A percentile compares a stretch with the other conserved stretches of the same genome.
Evolutionary conservation across 495 filamentous ascomycete genomes (phyloP).

Genomic region (Schizothecium vesticola): DNA sequence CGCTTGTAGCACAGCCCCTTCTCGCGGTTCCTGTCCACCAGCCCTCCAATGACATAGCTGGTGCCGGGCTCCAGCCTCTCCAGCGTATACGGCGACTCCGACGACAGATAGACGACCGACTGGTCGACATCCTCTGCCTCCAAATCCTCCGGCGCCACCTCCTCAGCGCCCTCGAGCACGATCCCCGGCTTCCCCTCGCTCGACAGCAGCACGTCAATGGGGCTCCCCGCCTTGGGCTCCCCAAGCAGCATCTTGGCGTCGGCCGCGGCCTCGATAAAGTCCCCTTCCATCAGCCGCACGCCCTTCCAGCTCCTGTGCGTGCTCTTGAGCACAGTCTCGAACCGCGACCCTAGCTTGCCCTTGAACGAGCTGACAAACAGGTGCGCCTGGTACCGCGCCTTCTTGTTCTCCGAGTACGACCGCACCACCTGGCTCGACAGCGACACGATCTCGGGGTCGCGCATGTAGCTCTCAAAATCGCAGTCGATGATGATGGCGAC

Average conservation of each 20-base stretch:
- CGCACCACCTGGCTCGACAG: conserved; percentile 77
- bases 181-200: conserved; percentile 29
- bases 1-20: conserved; percentile 89
- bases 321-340: conserved; percentile 64
- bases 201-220: conserved; percentile 51
- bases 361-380: conserved; percentile 71
- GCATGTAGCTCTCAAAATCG: conserved; percentile 86
- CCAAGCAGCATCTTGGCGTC: conserved; percentile 53
- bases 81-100: conserved; percentile 78
- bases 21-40: conserved; percentile 93
- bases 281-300: conserved; percentile 60
- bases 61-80: conserved; percentile 74
- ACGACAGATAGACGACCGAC: conserved; percentile 74
- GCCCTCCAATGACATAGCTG: conserved; percentile 87
- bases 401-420: conserved; percentile 80
- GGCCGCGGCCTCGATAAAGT: conserved; percentile 61
- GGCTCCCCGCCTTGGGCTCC: conserved; percentile 46
- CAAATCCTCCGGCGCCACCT: conserved; percentile 19
- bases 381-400: conserved; percentile 57
- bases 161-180: background rate
- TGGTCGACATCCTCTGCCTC: conserved; percentile 35
- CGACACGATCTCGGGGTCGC: conserved; percentile 72
- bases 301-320: conserved; percentile 74
- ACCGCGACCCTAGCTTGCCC: conserved; percentile 68
- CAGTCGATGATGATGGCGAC: conserved; percentile 84